Conservation (phyloP, 73 alveolate species). For the Paramecium octaurelia region DNA sequence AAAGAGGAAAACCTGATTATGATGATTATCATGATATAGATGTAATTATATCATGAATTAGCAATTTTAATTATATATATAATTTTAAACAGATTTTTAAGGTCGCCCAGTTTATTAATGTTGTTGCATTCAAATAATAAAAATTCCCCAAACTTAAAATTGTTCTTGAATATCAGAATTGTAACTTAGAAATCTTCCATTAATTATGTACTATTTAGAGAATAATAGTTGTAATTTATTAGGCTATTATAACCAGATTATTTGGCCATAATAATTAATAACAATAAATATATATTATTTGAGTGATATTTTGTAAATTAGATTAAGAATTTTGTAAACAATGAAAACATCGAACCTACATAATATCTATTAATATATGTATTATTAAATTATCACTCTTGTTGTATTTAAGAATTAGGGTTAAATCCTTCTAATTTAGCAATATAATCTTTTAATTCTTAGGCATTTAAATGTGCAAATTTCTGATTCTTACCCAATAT, state of each 20-base stretch:
- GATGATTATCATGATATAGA: background rate
- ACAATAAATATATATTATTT: too few relatives aligned
- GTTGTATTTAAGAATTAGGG: background rate
- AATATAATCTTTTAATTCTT: background rate
- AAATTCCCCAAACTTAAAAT: too few relatives aligned
- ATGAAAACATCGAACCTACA: background rate
- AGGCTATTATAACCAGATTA: too few relatives aligned
- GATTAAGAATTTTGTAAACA: background rate
- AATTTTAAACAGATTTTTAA: background rate
- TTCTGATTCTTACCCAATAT: background rate
- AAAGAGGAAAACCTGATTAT: background rate
- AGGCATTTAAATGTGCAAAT: background rate
- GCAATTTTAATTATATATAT: background rate
- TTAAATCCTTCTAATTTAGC: background rate
- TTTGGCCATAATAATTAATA: too few relatives aligned
- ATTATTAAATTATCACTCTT: background rate
- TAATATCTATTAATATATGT: background rate
- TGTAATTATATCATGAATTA: background rate
- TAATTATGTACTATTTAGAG: too few relatives aligned
- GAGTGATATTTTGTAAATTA: background rate
- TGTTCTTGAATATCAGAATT: too few relatives aligned
- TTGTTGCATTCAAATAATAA: too few relatives aligned
- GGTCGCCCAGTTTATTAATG: background rate
- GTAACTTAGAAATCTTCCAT: too few relatives aligned
- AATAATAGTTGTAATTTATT: too few relatives aligned